These are phyloP conservation scores for Dalbergia cochinchinensis DNA, from an alignment of 306 rosid genomes.

Conservation along the genomic window DNA sequence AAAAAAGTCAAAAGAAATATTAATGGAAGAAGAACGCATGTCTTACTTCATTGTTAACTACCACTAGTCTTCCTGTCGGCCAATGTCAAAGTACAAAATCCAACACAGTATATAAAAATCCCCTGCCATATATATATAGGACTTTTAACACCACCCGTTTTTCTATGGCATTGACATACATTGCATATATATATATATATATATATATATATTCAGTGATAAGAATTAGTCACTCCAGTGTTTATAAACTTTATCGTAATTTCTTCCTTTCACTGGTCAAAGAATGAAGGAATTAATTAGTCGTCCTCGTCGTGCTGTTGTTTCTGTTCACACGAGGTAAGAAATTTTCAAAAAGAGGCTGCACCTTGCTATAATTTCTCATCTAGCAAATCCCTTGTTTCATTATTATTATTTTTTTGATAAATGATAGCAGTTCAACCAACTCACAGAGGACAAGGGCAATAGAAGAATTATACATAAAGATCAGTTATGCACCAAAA, in stretches of 20 bases:
- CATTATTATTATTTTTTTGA: no score
- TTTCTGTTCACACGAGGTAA: neutral
- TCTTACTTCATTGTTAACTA: constrained; percentile 10
- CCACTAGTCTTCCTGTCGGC: neutral
- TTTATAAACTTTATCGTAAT: neutral
- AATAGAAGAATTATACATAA: no score
- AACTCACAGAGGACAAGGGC: no score
- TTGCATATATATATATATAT: neutral
- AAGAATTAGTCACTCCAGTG: neutral
- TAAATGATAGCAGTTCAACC: no score
- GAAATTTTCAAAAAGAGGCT: neutral
- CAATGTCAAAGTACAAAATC: constrained; percentile 13
- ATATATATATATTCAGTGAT: neutral
- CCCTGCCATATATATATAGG: no score
- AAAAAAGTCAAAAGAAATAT: no score
- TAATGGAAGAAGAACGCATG: neutral
- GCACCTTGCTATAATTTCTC: neutral
- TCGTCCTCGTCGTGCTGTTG: neutral
- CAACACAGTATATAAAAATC: neutral
- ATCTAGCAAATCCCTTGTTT: neutral
- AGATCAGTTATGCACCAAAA: no score
- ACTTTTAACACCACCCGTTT: neutral
- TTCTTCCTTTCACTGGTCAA: neutral
- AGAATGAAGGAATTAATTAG: constrained; percentile 3
- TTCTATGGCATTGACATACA: constrained; percentile 11